Evolutionary conservation across 2,329 filamentous ascomycete species (phyloP).

Genomic region (Phoma sp.): DNA sequence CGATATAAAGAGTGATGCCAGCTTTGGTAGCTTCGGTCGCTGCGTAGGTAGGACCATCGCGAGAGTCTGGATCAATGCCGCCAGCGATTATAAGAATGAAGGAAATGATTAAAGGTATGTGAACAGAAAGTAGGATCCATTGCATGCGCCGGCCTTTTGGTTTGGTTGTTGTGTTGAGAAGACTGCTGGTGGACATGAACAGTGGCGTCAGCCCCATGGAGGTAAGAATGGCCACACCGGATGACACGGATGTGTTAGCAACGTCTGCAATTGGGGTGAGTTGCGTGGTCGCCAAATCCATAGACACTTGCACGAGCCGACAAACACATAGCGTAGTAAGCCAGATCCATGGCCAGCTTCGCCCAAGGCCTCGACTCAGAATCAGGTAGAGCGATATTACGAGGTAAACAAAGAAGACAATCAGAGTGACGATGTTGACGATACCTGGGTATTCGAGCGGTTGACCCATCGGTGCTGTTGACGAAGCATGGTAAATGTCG

Average conservation of each 20-base stretch:
- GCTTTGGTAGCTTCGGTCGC: conserved; percentile 44
- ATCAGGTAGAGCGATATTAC: conserved; percentile 37
- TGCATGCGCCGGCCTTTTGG: conserved; percentile 47
- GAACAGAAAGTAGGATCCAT: conserved; percentile 43
- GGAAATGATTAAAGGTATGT: conserved; percentile 42
- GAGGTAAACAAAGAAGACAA: conserved; percentile 42
- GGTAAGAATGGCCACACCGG: conserved; percentile 45
- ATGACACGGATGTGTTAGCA: conserved; percentile 38
- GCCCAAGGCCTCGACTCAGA: conserved; percentile 40
- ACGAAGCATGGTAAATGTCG: conserved; percentile 26
- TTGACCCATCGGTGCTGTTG: conserved; percentile 28
- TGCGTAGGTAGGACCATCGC: conserved; percentile 38
- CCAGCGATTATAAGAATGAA: conserved; percentile 46
- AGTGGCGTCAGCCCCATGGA: conserved; percentile 44
- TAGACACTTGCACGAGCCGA: conserved; percentile 42
- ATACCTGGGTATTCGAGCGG: conserved; percentile 33
- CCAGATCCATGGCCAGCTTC: conserved; percentile 45
- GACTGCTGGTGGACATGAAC: conserved; percentile 44
- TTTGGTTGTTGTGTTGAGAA: conserved; percentile 41
- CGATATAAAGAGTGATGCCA: conserved; percentile 43
- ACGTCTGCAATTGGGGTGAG: conserved; percentile 28
- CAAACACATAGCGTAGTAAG: conserved; percentile 39
- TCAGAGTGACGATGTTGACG: conserved; percentile 44
- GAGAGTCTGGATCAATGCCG: conserved; percentile 43
- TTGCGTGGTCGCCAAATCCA: conserved; percentile 44